phyloP scores from a whole-genome alignment of 306 rosid genomes.

The Fragaria vesca region DNA sequence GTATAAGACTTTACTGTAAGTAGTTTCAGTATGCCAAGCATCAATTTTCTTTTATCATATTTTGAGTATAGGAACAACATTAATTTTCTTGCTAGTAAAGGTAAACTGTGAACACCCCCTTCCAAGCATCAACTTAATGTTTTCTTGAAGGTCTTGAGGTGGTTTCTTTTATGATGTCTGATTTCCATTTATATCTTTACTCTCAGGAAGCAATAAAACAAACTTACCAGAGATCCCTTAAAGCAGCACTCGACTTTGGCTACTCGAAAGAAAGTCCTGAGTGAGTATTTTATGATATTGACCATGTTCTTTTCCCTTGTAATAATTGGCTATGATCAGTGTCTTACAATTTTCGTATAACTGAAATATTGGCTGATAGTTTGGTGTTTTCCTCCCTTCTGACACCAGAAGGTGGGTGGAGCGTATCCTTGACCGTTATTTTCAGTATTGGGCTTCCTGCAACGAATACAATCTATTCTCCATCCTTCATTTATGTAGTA shows the following conservation, averaged over 20 bases:
- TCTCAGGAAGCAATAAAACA: constrained; percentile 91
- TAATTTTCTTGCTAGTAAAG: neutral
- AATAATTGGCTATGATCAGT: neutral
- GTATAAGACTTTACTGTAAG: constrained; percentile 4
- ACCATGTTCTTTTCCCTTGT: neutral
- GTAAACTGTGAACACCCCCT: neutral
- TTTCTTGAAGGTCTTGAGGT: neutral
- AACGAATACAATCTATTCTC: neutral
- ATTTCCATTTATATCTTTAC: constrained; percentile 21
- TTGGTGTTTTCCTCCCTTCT: neutral
- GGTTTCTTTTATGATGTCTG: constrained; percentile 6
- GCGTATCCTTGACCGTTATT: neutral
- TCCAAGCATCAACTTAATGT: neutral
- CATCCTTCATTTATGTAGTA: neutral
- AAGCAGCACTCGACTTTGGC: constrained; percentile 80
- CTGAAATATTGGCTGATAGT: neutral
- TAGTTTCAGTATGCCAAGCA: constrained; percentile 11
- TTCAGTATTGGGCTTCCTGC: constrained; percentile 1
- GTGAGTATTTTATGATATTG: constrained; percentile 49
- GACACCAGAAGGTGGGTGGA: neutral
- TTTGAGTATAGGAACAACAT: constrained; percentile 8
- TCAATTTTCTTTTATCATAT: constrained; percentile 7
- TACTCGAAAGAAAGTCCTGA: constrained; percentile 91
- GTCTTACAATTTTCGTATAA: neutral
- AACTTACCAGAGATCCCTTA: constrained; percentile 84